Base-by-base conservation (phyloP, 345 rosid species). In the Eutrema heterophyllum region DNA sequence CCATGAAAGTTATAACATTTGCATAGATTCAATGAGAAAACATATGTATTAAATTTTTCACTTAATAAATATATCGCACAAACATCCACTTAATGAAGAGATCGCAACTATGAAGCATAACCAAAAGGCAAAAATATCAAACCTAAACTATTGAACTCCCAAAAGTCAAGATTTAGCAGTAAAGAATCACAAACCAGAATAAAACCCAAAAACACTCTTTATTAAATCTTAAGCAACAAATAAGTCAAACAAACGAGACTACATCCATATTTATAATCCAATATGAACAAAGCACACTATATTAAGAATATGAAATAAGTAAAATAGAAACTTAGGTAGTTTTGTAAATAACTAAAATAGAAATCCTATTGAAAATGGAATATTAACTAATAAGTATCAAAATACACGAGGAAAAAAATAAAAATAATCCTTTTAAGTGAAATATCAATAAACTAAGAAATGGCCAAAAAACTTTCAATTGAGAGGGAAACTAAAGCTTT, bases 401-500 rank as follows among this genome's bases (percentile, higher is more conserved):
- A 30, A 30, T 26, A 38, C 49, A 29, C 15, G 9, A 16, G 29
- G 7, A 9, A 10, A 46, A 50, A 32, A 49, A 40, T 10, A 38
- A 38, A 1, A 38, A 26, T 16, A 60, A 49, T 27, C 40, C 39
- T 44, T 69, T 57, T 56, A 21, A 13, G 9, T 11, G 14, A 40
- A 67, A 41, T 0, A 46, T 4, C 18, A 58, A 16, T 14, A 32
- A 46, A 46, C 26, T 27, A 41, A 62, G 38, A 72, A 53, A 45
- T 45, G 35, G 52, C 60, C 60, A 65, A 57, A 1, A 58, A 49
- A 40, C 62, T 58, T 59, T 32, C 12, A 33, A 11, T 66, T 74
- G 67, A 59, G 46, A 40, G 26, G 29, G 35, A 67, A 67, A 50
- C 18, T 0, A 68, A 68, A 76, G 74, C 64, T 49, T 21, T 59